phyloP scores from a whole-genome alignment of 352 stramenopile genomes.

The Phytopythium helicoides region DNA sequence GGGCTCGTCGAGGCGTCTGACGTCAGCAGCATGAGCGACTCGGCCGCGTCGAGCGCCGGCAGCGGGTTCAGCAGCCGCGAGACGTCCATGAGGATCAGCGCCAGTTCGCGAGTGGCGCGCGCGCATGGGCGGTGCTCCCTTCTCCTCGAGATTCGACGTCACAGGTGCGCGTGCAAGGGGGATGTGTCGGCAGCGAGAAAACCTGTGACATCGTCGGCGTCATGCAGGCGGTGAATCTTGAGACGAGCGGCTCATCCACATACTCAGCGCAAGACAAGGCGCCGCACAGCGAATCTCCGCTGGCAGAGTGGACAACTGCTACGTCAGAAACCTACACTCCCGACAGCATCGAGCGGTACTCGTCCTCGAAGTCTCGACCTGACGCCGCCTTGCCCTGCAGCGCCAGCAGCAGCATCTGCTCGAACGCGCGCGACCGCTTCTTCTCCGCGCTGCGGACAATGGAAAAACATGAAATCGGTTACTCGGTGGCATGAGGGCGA shows the following conservation, averaged over 20 bases:
- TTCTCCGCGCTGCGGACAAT: constrained; percentile 41
- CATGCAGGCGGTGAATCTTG: not conserved
- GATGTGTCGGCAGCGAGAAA: constrained; percentile 11
- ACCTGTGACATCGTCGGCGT: constrained; percentile 25
- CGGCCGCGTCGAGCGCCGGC: constrained; percentile 6
- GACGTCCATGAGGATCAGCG: constrained; percentile 21
- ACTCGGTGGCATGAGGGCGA: too few relatives aligned
- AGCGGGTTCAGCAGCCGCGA: constrained; percentile 28
- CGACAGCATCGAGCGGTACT: constrained; percentile 30
- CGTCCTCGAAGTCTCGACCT: constrained; percentile 42
- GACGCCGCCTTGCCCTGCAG: constrained; percentile 58
- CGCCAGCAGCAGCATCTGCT: constrained; percentile 50
- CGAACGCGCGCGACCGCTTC: constrained; percentile 37
- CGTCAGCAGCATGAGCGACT: constrained; percentile 3
- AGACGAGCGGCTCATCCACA: too few relatives aligned
- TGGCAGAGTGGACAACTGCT: too few relatives aligned
- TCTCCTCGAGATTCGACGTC: constrained; percentile 11
- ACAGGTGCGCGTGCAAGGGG: constrained; percentile 2
- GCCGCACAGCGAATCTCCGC: too few relatives aligned
- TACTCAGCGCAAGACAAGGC: too few relatives aligned
- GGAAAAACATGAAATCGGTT: too few relatives aligned
- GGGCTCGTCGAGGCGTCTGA: too few relatives aligned
- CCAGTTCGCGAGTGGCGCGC: not conserved
- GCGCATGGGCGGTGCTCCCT: not conserved
- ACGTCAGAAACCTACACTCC: not conserved